Percentiles rank a stretch among this genome's conserved stretches.
Conservation (phyloP, 257 asterid genomes). For the Verbena officinalis region DNA sequence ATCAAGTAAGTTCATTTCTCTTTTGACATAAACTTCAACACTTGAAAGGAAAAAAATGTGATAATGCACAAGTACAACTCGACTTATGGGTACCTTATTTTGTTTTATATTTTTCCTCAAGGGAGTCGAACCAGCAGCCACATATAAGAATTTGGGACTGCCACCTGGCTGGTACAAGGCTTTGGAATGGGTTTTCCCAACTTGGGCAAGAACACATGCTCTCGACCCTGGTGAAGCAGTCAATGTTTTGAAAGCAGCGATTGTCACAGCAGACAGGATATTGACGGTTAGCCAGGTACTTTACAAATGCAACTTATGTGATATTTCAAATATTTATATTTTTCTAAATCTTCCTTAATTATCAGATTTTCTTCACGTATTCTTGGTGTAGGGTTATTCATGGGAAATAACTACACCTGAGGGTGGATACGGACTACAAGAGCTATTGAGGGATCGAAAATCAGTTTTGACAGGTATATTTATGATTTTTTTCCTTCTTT, state of each 20-base stretch:
- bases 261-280: constrained; percentile 90
- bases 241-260: constrained; percentile 85
- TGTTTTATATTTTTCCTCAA: constrained; percentile 33
- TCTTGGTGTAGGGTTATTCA: constrained; percentile 81
- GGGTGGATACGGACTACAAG: constrained; percentile 91
- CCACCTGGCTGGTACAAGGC: constrained; percentile 96
- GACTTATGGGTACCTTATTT: neutral
- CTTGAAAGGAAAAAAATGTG: neutral
- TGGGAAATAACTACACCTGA: constrained; percentile 95
- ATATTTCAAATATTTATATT: neutral
- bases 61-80: neutral
- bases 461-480: constrained; percentile 67
- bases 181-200: constrained; percentile 93
- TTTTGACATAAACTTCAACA: neutral
- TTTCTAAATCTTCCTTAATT: constrained; percentile 4
- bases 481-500: too few relatives aligned
- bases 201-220: constrained; percentile 97
- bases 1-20: constrained; percentile 61
- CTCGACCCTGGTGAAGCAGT: constrained; percentile 99
- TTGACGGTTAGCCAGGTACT: constrained; percentile 93
- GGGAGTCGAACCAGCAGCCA: constrained; percentile 95
- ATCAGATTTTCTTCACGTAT: constrained; percentile 7
- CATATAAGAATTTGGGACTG: constrained; percentile 73
- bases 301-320: neutral
- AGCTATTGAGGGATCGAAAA: constrained; percentile 69